These are phyloP conservation scores for Ganoderma boninense DNA, from an alignment of 1,284 basidiomycete genomes.

Conservation along the genomic window DNA sequence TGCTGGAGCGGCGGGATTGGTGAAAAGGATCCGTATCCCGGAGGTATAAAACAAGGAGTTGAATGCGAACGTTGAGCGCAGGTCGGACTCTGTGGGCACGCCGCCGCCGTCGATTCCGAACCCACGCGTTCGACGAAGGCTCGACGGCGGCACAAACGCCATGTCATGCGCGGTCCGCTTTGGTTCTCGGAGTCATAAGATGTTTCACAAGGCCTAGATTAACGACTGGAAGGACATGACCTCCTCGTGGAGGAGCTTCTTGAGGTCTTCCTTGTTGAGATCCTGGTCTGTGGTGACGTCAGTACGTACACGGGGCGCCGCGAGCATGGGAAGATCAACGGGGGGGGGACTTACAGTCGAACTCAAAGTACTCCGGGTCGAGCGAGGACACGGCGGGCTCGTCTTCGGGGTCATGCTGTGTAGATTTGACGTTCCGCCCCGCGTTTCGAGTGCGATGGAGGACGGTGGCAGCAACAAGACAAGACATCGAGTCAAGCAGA, in stretches of 20 bases:
- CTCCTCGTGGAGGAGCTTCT: constrained; percentile 71
- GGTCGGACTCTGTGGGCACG: neutral
- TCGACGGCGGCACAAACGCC: neutral
- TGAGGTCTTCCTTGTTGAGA: constrained; percentile 79
- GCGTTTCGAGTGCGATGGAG: neutral
- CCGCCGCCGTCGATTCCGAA: neutral
- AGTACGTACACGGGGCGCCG: neutral
- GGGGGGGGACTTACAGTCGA: constrained; percentile 64
- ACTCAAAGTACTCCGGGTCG: constrained; percentile 87
- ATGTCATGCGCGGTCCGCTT: neutral
- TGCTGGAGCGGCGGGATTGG: neutral
- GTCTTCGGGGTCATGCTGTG: constrained; percentile 86
- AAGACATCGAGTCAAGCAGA: neutral
- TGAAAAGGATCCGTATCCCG: neutral
- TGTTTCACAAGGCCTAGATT: constrained; percentile 46
- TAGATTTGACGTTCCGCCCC: neutral
- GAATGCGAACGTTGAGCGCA: neutral
- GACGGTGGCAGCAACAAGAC: neutral
- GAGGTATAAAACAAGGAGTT: neutral
- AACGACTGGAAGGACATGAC: constrained; percentile 72
- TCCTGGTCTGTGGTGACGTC: constrained; percentile 67
- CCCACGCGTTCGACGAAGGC: neutral
- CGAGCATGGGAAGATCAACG: neutral
- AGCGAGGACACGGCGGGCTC: constrained; percentile 81
- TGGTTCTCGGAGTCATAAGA: constrained; percentile 6